Base-by-base conservation (phyloP, 2,329 filamentous ascomycete species). In the Didymellaceae sp. region DNA sequence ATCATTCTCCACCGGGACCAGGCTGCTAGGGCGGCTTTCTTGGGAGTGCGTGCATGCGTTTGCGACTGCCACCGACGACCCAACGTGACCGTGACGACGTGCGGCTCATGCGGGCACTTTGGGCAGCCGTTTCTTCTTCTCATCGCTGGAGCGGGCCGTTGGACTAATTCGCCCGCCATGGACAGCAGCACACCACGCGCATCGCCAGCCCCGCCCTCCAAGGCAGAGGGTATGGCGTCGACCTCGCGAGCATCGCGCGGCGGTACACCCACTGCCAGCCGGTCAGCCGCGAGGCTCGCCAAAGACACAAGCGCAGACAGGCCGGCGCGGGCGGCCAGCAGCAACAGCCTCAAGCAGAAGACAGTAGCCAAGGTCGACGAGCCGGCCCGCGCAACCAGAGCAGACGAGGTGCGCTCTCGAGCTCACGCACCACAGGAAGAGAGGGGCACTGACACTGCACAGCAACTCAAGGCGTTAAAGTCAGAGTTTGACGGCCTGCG, bases 401-500 rank as follows among this genome's bases (percentile, higher is more conserved):
- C 72, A 45, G 71, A 74, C 34, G 68, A 74, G 66, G 73, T 73
- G 39, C 53, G 57, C 45, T 20, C 20, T 10, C 34, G 11, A 43
- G 26, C 26, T 13, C 51, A 58, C 14, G 31, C 24, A 32, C 31
- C 4, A 16, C 26, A 13, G 16, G 16, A 10, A 50, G 48, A 35
- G 45, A 44, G 26, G n/a, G 10, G 25, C 20, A 49, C 70, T 71
- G 58, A 73, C 55, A 39, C 32, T 13, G n/a, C 44, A 28, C 63
- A 75, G 73, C 68, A 75, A 47, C 68, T 76, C 32, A 71, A 71
- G 52, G 54, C 62, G n/a, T 62, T 75, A 44, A 66, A 62, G 53
- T 57, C 75, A 35, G 84, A 88, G 68, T 79, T 89, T 35, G 80
- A 85, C 60, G 78, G 81, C 59, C 81, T 89, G 54, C 80, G 85